Conservation (phyloP, 1,139 yeast species). For the Geotrichum siamense region DNA sequence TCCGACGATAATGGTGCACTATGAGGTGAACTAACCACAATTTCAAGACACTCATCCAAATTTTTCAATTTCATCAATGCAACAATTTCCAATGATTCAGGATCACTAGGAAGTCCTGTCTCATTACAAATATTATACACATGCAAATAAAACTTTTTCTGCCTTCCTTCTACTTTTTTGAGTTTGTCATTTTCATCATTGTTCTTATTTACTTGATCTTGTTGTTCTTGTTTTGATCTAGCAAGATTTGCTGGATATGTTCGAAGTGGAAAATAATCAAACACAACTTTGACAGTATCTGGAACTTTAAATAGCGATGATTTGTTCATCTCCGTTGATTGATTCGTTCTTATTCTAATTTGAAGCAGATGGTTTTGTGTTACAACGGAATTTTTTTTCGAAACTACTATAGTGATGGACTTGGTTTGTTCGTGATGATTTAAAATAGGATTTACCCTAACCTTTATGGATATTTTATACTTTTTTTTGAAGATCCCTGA, state of each 20-base stretch:
- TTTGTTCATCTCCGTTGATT: too few species aligned
- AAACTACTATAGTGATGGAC: too few species aligned
- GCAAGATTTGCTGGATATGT: conserved; percentile 34
- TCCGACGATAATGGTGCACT: conserved; percentile 20
- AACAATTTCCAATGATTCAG: conserved; percentile 28
- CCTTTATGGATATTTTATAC: too few species aligned
- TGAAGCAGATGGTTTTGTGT: too few species aligned
- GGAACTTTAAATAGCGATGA: conserved; percentile 38
- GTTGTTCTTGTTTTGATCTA: too few species aligned
- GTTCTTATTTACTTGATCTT: too few species aligned
- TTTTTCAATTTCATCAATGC: conserved; percentile 20
- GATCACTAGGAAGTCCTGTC: conserved; percentile 28
- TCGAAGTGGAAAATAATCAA: conserved; percentile 45
- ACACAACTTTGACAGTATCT: conserved; percentile 37
- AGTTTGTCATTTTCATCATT: background rate
- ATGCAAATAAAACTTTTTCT: conserved; percentile 19
- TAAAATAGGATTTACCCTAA: too few species aligned
- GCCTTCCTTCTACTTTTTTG: background rate
- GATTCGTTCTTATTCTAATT: too few species aligned
- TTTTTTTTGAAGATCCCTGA: too few species aligned
- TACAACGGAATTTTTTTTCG: too few species aligned
- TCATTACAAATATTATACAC: conserved; percentile 25
- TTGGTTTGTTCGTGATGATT: too few species aligned
- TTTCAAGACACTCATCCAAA: conserved; percentile 2
- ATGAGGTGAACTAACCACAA: conserved; percentile 12